Base-by-base conservation (phyloP, 371 early-diverging fungal genomes). In the Chytridiales sp. region DNA sequence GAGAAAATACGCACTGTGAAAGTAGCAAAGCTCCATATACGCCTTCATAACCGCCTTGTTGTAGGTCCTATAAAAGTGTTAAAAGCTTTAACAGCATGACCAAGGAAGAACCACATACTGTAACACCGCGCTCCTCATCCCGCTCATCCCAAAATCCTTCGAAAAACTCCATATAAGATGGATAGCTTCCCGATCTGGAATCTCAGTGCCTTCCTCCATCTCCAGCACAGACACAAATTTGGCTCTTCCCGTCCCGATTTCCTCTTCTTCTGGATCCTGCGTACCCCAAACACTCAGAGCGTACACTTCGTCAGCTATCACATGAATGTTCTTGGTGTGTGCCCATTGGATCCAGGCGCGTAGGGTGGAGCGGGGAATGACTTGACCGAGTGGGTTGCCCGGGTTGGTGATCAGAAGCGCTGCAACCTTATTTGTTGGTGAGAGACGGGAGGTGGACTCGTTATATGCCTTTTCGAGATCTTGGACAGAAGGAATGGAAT, bases 241-340 rank as follows among this genome's bases (percentile, higher is more conserved):
- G n/a, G n/a, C n/a, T n/a, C n/a, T n/a, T n/a, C n/a, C n/a, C n/a
- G n/a, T n/a, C n/a, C n/a, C n/a, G n/a, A n/a, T n/a, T 4, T 44
- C 59, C 13, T 47, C 35, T 5, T 26, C 55, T 4, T 36, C 40
- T 2, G 38, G 48, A 19, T 32, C 57, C 15, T 31, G 74, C 19
- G 65, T 69, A 59, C 81, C 88, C 65, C 65, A 64, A 15, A 83
- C 73, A 0, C 89, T 87, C 11, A 91, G 70, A 6, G 84, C 90
- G 69, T 91, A 93, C 27, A 93, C 86, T 61, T 93, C 93, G 65
- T 93, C 93, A 59, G 81, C 75, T 5, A 90, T 66, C n/a, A 85
- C 71, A 59, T 87, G 90, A 9, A 93, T 50, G n/a, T 76, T 59
- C 55, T 87, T 81, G 35, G 62, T 64, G 30, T 78, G 74, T 2